These are phyloP conservation scores for Pelargonium citronellum DNA, from an alignment of 441 rosid genomes.

Conservation along the genomic window DNA sequence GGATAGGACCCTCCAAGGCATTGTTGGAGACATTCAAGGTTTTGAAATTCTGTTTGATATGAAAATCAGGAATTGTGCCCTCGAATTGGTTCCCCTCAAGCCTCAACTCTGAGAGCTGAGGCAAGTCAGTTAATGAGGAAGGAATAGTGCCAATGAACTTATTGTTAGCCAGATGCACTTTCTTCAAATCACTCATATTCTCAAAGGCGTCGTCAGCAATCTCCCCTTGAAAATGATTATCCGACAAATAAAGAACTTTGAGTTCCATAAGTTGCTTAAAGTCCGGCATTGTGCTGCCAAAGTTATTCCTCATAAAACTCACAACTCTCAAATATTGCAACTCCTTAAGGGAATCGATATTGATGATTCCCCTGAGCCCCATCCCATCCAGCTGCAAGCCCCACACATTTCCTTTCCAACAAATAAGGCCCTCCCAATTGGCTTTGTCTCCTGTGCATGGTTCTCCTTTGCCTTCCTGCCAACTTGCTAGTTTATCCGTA, in stretches of 20 bases:
- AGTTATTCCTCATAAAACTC: conserved; percentile 73
- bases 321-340: conserved; percentile 48
- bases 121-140: conserved; percentile 43
- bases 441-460: conserved; percentile 43
- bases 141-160: conserved; percentile 52
- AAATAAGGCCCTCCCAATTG: conserved; percentile 66
- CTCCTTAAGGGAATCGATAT: conserved; percentile 37
- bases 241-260: conserved; percentile 60
- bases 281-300: conserved; percentile 55
- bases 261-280: conserved; percentile 42
- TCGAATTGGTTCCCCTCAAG: conserved; percentile 58
- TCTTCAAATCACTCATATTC: conserved; percentile 64
- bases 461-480: conserved; percentile 31
- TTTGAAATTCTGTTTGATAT: conserved; percentile 29
- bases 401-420: conserved; percentile 40
- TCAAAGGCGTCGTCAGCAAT: conserved; percentile 55
- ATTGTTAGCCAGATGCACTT: conserved; percentile 58
- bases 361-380: conserved; percentile 48
- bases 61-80: conserved; percentile 58
- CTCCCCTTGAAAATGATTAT: conserved; percentile 55
- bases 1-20: conserved; percentile 75
- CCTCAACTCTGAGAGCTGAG: conserved; percentile 52
- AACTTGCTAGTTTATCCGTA: conserved; percentile 30
- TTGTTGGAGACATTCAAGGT: conserved; percentile 54
- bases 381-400: conserved; percentile 67